Evolutionary conservation across 2,329 filamentous ascomycete genomes (phyloP).

Genomic region (Fusarium miscanthi): DNA sequence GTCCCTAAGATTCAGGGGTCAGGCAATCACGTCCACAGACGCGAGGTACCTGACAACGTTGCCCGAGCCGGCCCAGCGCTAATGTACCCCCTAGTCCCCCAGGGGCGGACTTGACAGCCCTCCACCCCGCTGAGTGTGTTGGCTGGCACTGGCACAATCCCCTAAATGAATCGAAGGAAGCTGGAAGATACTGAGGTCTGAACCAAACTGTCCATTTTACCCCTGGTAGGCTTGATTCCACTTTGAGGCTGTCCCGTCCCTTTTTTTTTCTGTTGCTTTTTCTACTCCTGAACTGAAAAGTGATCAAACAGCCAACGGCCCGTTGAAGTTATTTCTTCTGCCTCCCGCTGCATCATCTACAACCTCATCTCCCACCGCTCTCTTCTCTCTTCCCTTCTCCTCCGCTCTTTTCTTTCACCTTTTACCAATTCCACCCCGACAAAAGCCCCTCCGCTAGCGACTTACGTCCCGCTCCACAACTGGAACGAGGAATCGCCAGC

Average conservation of each 20-base stretch:
- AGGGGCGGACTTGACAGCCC: slow-evolving; percentile 43
- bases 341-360: slow-evolving; percentile 2
- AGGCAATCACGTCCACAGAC: slow-evolving; percentile 24
- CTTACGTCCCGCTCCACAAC: slow-evolving; percentile 27
- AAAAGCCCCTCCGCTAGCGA: slow-evolving; percentile 34
- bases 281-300: slow-evolving; percentile 35
- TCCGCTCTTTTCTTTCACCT: slow-evolving; percentile 13
- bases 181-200: slow-evolving; percentile 16
- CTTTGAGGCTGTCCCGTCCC: slow-evolving; percentile 27
- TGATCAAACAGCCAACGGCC: slow-evolving; percentile 25
- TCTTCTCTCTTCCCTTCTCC: slow-evolving; percentile 10
- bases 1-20: slow-evolving; percentile 32
- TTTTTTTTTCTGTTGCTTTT: slow-evolving; percentile 28
- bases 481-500: slow-evolving; percentile 41
- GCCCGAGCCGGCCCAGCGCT: slow-evolving; percentile 28
- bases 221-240: slow-evolving; percentile 31
- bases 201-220: slow-evolving; percentile 5
- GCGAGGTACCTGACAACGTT: slow-evolving; percentile 37
- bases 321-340: slow-evolving; percentile 16
- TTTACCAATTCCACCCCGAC: slow-evolving; percentile 17
- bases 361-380: slow-evolving; percentile 6
- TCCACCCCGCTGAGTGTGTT: slow-evolving; percentile 23
- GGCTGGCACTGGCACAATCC: background rate
- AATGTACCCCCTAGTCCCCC: slow-evolving; percentile 28
- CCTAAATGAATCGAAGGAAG: slow-evolving; percentile 33